A percentile compares a stretch with the other conserved stretches of the same genome.
Conservation (phyloP, 805 yeast genomes). For the Lipomyces kockii region DNA sequence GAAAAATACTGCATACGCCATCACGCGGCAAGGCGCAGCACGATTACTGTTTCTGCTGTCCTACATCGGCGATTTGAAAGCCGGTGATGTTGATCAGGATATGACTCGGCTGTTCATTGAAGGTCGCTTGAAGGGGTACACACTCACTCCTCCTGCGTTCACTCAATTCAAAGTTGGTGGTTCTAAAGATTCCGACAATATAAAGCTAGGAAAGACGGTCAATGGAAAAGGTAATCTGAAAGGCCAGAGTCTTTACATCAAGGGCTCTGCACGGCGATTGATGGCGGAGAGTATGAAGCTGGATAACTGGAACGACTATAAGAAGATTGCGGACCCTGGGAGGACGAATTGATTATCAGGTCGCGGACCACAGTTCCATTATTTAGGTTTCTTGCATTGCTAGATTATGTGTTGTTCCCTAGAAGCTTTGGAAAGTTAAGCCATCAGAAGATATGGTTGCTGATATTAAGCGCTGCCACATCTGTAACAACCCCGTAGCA, state of each 20-base stretch:
- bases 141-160: conserved; percentile 20
- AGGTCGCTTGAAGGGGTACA: conserved; percentile 19
- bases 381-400: background rate
- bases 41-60: conserved; percentile 23
- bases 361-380: background rate
- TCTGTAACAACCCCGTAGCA: too few relatives aligned
- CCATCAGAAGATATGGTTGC: too few relatives aligned
- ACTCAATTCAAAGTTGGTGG: conserved; percentile 24
- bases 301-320: background rate
- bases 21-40: conserved; percentile 29
- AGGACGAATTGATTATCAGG: background rate
- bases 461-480: too few relatives aligned
- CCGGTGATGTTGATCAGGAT: conserved; percentile 20
- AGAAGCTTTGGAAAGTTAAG: too few relatives aligned
- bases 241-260: background rate
- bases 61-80: conserved; percentile 18
- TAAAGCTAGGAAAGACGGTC: background rate
- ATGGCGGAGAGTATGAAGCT: background rate
- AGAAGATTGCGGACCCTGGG: background rate
- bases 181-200: conserved; percentile 22
- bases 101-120: conserved; percentile 12
- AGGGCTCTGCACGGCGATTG: background rate
- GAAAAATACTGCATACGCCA: conserved; percentile 27
- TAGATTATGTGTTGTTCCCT: background rate
- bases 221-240: background rate